phyloP scores from a whole-genome alignment of 2,329 filamentous ascomycete species.

The Hymenoscyphus albidus region DNA sequence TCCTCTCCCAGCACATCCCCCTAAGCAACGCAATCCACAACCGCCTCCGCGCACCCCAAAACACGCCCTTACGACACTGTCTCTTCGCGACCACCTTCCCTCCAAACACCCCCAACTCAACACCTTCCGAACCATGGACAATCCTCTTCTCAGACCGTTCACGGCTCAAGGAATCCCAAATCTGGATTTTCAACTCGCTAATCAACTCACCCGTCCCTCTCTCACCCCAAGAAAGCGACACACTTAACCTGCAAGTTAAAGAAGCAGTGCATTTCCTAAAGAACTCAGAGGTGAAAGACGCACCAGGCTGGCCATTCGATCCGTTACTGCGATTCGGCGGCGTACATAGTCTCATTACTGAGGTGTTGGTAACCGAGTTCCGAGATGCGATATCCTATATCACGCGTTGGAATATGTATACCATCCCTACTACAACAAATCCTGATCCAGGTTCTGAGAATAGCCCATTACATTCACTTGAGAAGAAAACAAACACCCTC shows the following conservation, averaged over 20 bases:
- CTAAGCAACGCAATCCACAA: slow-evolving; percentile 30
- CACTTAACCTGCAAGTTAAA: slow-evolving; percentile 19
- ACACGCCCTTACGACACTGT: slow-evolving; percentile 27
- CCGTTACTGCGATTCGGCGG: slow-evolving; percentile 26
- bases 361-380: slow-evolving; percentile 15
- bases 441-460: neutral
- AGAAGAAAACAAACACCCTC: slow-evolving; percentile 4
- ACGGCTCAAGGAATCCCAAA: slow-evolving; percentile 31
- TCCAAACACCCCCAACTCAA: neutral
- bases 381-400: slow-evolving; percentile 16
- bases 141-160: slow-evolving; percentile 33
- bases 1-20: slow-evolving; percentile 28
- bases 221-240: neutral
- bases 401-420: slow-evolving; percentile 28
- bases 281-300: slow-evolving; percentile 22
- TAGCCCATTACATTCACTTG: no score
- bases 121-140: slow-evolving; percentile 22
- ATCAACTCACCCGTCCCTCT: slow-evolving; percentile 16
- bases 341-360: slow-evolving; percentile 22
- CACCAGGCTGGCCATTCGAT: slow-evolving; percentile 33
- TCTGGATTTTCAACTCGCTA: slow-evolving; percentile 32
- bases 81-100: slow-evolving; percentile 32
- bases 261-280: slow-evolving; percentile 21
- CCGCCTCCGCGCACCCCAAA: slow-evolving; percentile 31
- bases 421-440: slow-evolving; percentile 15